Conservation (phyloP, 768 basidiomycete species). For the Rubroboletus pulcherrimus region DNA sequence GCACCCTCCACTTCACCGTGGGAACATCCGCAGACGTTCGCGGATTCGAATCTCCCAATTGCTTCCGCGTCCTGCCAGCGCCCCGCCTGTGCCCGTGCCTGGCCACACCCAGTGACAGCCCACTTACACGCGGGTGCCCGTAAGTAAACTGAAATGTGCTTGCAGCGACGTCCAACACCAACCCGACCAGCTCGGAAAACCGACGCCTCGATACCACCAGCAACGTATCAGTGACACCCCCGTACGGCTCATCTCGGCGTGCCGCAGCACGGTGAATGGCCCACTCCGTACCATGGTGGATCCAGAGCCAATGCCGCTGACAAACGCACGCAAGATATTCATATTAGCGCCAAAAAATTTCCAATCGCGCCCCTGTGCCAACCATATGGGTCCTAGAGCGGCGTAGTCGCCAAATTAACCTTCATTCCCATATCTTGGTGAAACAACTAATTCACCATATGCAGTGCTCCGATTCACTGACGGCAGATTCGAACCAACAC, state of each 20-base stretch:
- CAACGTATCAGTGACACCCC: too few relatives aligned
- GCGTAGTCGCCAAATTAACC: conserved; percentile 18
- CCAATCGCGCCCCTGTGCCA: not conserved
- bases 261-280: not conserved
- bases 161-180: not conserved
- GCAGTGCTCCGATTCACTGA: conserved; percentile 11
- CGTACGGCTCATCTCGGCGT: not conserved
- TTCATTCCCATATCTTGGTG: conserved; percentile 20
- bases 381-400: conserved; percentile 13
- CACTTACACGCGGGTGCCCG: conserved; percentile 6
- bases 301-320: not conserved
- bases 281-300: too few relatives aligned
- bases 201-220: too few relatives aligned
- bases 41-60: conserved; percentile 31
- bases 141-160: not conserved
- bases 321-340: not conserved
- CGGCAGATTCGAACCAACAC: conserved; percentile 11
- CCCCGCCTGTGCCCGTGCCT: conserved; percentile 22
- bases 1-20: conserved; percentile 32
- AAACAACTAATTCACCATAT: conserved; percentile 15
- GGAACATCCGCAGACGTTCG: conserved; percentile 27
- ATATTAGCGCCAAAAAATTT: not conserved
- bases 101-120: conserved; percentile 4
- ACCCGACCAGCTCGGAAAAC: not conserved
- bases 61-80: conserved; percentile 35